Evolutionary conservation across 306 rosid genomes (phyloP).

Genomic region (Calophaca sinica): DNA sequence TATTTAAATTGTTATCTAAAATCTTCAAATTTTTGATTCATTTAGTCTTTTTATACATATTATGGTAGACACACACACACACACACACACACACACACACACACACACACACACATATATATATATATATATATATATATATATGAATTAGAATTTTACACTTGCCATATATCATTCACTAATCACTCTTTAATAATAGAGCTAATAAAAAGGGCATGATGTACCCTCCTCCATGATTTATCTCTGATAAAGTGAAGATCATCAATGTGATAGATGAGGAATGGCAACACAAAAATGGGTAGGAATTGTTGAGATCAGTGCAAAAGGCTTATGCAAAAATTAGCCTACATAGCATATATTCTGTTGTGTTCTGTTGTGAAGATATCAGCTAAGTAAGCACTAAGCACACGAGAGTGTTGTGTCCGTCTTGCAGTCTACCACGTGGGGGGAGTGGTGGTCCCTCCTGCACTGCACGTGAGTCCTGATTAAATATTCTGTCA

Average conservation of each 20-base stretch:
- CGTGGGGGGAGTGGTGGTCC: conserved; percentile 47
- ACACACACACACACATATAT: too few relatives aligned
- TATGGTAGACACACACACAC: too few relatives aligned
- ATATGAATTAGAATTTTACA: too few relatives aligned
- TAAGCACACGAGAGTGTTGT: conserved; percentile 48
- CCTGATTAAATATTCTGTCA: conserved; percentile 36
- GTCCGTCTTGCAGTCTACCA: conserved; percentile 32
- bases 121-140: too few relatives aligned
- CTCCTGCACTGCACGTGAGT: conserved; percentile 42
- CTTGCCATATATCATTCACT: too few relatives aligned
- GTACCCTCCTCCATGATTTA: neutral
- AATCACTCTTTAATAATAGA: neutral
- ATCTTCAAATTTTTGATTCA: too few relatives aligned
- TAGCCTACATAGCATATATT: conserved; percentile 18
- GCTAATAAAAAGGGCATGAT: neutral
- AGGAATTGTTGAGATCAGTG: conserved; percentile 27
- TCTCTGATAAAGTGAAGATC: too few relatives aligned
- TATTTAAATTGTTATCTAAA: too few relatives aligned
- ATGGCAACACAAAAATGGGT: conserved; percentile 28
- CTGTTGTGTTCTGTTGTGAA: neutral
- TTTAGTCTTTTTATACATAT: too few relatives aligned
- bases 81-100: too few relatives aligned
- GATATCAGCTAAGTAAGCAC: conserved; percentile 45
- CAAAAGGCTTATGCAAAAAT: conserved; percentile 29
- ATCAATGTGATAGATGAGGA: too few relatives aligned